Evolutionary conservation across 1,284 basidiomycete genomes (phyloP).

Genomic region (Pseudozyma hubeiensis): DNA sequence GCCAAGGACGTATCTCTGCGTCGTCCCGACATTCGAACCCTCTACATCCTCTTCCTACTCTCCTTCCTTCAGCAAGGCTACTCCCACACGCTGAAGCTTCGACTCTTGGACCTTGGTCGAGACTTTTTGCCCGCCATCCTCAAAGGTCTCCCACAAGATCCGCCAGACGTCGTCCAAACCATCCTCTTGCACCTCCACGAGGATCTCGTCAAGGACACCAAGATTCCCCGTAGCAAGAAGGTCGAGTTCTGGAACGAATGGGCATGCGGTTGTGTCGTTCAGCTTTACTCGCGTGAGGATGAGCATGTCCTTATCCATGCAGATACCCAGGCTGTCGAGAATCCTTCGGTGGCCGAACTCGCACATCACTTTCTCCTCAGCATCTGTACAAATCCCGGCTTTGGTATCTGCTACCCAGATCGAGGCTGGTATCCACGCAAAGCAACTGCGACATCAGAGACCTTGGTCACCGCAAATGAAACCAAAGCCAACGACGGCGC

Average conservation of each 20-base stretch:
- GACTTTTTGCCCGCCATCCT: conserved; percentile 52
- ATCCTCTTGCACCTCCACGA: conserved; percentile 61
- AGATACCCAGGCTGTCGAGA: conserved; percentile 23
- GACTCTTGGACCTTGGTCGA: conserved; percentile 50
- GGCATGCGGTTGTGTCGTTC: conserved; percentile 54
- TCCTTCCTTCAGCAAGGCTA: conserved; percentile 58
- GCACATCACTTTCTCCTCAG: conserved; percentile 88
- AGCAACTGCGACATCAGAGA: background rate
- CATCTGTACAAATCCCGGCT: conserved; percentile 83
- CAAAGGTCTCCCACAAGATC: conserved; percentile 54
- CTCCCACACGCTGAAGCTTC: conserved; percentile 40
- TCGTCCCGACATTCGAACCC: conserved; percentile 61
- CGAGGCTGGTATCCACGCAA: conserved; percentile 83
- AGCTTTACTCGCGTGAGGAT: conserved; percentile 56
- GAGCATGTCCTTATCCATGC: conserved; percentile 49
- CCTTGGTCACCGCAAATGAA: background rate
- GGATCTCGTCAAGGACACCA: conserved; percentile 56
- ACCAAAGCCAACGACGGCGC: conserved; percentile 21
- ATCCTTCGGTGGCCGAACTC: conserved; percentile 76
- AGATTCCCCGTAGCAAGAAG: conserved; percentile 54
- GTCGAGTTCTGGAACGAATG: conserved; percentile 61
- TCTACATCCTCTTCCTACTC: conserved; percentile 62
- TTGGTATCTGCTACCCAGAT: conserved; percentile 88
- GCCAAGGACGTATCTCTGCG: conserved; percentile 47
- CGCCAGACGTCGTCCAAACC: conserved; percentile 55